These are phyloP conservation scores for Aethionema arabicum DNA, from an alignment of 345 rosid species.

Conservation along the genomic window DNA sequence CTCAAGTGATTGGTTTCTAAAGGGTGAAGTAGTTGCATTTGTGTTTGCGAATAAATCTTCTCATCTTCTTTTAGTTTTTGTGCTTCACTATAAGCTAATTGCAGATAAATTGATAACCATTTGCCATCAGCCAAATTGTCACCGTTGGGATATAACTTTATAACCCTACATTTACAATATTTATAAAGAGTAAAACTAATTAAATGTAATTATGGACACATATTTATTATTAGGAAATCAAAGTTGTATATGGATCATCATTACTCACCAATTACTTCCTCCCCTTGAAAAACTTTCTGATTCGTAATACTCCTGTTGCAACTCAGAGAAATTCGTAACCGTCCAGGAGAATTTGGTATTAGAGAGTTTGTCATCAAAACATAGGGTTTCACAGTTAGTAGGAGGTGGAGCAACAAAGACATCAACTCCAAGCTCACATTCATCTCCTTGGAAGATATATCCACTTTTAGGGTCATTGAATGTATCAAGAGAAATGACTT, in stretches of 20 bases:
- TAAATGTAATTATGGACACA: too few relatives aligned
- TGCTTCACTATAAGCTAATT: not conserved
- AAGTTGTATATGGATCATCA: not conserved
- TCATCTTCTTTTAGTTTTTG: not conserved
- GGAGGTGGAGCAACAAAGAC: not conserved
- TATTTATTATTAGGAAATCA: not conserved
- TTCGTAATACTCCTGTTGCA: not conserved
- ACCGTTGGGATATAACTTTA: conserved; percentile 16
- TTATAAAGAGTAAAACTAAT: not conserved
- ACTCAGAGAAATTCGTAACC: not conserved
- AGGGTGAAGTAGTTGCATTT: conserved; percentile 7
- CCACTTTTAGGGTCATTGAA: too few relatives aligned
- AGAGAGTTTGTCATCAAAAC: not conserved
- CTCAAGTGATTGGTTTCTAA: not conserved
- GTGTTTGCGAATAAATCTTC: not conserved
- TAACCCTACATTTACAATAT: not conserved
- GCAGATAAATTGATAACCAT: not conserved
- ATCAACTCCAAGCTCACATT: not conserved
- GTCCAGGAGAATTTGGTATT: conserved; percentile 3
- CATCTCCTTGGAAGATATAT: too few relatives aligned
- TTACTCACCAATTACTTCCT: conserved; percentile 16
- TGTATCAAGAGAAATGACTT: too few relatives aligned
- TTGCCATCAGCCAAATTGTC: not conserved
- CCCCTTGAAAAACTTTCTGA: not conserved
- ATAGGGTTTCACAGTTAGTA: conserved; percentile 10